phyloP scores from a whole-genome alignment of 2,329 filamentous ascomycete genomes.

The Diaporthe velutina region DNA sequence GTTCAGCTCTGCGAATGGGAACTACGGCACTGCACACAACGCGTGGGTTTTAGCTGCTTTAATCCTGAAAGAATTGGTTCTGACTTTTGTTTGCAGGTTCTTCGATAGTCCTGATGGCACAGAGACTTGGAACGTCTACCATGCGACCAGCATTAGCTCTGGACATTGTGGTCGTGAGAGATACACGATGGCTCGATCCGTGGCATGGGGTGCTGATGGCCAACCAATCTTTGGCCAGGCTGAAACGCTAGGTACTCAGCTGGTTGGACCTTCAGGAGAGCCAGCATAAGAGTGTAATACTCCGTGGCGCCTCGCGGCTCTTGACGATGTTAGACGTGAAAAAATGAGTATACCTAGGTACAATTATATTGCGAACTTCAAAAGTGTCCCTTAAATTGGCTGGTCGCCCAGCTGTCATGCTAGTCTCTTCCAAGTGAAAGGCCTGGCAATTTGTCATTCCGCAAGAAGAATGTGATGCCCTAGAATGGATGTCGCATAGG shows the following conservation, averaged over 20 bases:
- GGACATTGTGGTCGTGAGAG: constrained; percentile 15
- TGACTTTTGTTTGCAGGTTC: constrained; percentile 11
- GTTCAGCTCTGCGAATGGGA: constrained; percentile 39
- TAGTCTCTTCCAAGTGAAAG: too few relatives aligned
- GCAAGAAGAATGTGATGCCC: fast-evolving
- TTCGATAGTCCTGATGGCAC: constrained; percentile 34
- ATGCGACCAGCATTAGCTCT: neutral
- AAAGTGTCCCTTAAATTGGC: fast-evolving
- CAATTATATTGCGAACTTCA: fast-evolving
- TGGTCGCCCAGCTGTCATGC: too few relatives aligned
- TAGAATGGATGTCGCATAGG: too few relatives aligned
- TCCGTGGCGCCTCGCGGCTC: too few relatives aligned
- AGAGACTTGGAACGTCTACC: constrained; percentile 27
- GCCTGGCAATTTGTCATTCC: too few relatives aligned
- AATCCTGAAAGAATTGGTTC: neutral
- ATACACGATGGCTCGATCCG: neutral
- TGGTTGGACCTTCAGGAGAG: constrained; percentile 18
- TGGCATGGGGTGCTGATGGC: neutral
- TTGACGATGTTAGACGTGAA: too few relatives aligned
- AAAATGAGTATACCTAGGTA: too few relatives aligned
- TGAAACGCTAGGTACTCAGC: neutral
- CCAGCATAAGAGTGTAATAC: neutral
- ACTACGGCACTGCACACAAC: constrained; percentile 42
- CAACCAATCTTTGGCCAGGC: constrained; percentile 1
- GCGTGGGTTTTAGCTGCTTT: neutral